Evolutionary conservation across 441 rosid species (phyloP).

Genomic region (Aquilaria agallochum): DNA sequence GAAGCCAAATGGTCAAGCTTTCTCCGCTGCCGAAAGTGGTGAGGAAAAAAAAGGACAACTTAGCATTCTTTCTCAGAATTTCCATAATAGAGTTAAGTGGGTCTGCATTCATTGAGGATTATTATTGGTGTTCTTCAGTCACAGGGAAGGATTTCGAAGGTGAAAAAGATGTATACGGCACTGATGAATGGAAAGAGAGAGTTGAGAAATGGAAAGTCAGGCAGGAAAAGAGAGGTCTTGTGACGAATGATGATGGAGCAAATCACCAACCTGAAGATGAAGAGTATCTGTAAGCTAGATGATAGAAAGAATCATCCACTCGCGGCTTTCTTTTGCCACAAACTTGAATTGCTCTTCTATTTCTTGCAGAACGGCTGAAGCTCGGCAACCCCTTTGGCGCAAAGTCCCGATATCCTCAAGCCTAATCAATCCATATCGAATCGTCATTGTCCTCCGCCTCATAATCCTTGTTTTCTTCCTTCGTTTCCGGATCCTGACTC

Average conservation of each 20-base stretch:
- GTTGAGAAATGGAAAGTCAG: constrained; percentile 83
- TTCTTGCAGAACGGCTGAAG: constrained; percentile 72
- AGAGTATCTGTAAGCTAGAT: constrained; percentile 56
- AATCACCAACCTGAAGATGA: constrained; percentile 55
- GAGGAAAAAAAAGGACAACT: constrained; percentile 8
- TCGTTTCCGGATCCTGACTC: constrained; percentile 82
- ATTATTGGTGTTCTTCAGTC: constrained; percentile 26
- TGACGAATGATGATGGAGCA: constrained; percentile 47
- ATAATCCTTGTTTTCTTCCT: constrained; percentile 68
- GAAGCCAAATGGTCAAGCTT: constrained; percentile 48
- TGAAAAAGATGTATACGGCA: constrained; percentile 58
- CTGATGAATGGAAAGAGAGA: constrained; percentile 85
- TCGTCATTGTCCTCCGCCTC: constrained; percentile 77
- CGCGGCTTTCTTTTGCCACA: background rate
- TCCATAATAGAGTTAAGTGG: too few species aligned
- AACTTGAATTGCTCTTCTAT: background rate
- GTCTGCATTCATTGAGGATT: background rate
- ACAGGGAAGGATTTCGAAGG: constrained; percentile 67
- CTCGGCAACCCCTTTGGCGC: constrained; percentile 87
- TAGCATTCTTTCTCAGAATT: background rate
- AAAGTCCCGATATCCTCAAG: constrained; percentile 82
- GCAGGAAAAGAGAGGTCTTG: constrained; percentile 83
- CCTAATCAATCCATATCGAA: constrained; percentile 83
- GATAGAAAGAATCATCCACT: too few species aligned
- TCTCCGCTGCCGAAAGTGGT: constrained; percentile 83